Evolutionary conservation across 176 grass and related monocot genomes (phyloP).

Genomic region (Musa beccarii): DNA sequence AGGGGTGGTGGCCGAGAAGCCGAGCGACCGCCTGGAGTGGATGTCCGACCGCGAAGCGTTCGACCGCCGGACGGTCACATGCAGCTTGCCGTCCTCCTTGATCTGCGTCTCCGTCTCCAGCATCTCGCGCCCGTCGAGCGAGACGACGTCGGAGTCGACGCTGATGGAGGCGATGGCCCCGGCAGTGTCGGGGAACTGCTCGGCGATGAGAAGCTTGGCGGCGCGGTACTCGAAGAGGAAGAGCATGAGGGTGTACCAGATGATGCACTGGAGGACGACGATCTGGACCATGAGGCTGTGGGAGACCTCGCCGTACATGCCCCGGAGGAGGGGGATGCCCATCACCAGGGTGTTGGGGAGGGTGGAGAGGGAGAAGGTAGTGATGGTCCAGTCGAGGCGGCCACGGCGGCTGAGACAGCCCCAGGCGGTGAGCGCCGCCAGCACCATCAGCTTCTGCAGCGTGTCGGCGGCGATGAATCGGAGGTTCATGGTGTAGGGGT

Average conservation of each 20-base stretch:
- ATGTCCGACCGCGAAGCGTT: slow-evolving; percentile 14
- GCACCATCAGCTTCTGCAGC: slow-evolving; percentile 92
- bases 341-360: slow-evolving; percentile 98
- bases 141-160: slow-evolving; percentile 15
- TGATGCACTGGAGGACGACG: slow-evolving; percentile 82
- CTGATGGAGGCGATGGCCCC: slow-evolving; percentile 12
- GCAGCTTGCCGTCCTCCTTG: slow-evolving; percentile 11
- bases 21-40: slow-evolving; percentile 8
- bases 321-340: slow-evolving; percentile 93
- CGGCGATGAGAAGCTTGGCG: slow-evolving; percentile 22
- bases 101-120: slow-evolving; percentile 8
- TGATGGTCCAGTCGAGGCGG: slow-evolving; percentile 98
- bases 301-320: slow-evolving; percentile 65
- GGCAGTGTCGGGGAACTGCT: slow-evolving; percentile 17
- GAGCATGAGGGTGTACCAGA: slow-evolving; percentile 93
- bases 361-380: slow-evolving; percentile 93
- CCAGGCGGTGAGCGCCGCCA: slow-evolving; percentile 64
- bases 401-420: slow-evolving; percentile 47
- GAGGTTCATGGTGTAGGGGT: slow-evolving; percentile 95
- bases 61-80: slow-evolving; percentile 7
- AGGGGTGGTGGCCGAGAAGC: slow-evolving; percentile 21
- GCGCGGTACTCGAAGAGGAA: slow-evolving; percentile 90
- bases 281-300: slow-evolving; percentile 66
- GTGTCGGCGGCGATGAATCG: slow-evolving; percentile 98
- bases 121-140: not conserved